Base-by-base conservation (phyloP, 306 rosid genomes). In the Prunus kanzakura region DNA sequence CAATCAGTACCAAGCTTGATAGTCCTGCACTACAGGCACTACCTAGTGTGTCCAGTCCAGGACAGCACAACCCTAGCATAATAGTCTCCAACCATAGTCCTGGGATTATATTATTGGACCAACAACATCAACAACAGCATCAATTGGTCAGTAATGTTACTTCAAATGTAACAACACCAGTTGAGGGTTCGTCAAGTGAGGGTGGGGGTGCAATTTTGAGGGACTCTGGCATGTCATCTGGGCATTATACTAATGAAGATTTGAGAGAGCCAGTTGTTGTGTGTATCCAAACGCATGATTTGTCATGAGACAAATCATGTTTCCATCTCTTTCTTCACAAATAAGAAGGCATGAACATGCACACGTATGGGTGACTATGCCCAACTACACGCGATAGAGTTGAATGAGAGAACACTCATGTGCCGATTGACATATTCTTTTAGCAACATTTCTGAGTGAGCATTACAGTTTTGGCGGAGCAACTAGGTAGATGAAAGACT, bases 201-300 rank as follows among this genome's bases (percentile, higher is more conserved):
- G 8, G 3, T 20, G 25, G 52, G 47, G 22, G 22, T 78, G 11
- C 81, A 11, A 64, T 16, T 61, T 74, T 64, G 18, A 49, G 58
- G 11, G 78, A 54, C 23, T 62, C 52, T 68, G 82, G 69, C 3
- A 56, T 70, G 54, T 65, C n/a, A 49, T 3, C 45, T 13, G 76
- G 54, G 12, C 20, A 6, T 46, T 41, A 10, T 60, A 49, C 73
- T 6, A 52, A 64, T 16, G 74, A 43, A 80, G 84, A 70, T 23
- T 43, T 18, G 19, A 11, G 77, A 58, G 77, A 73, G 23, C 78
- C 84, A 11, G 84, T 76, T 49, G 49, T 74, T 55, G 75, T 83
- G 52, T 47, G 50, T 72, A 72, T 76, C 76, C 69, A 27, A 76
- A 61, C 58, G 16, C 76, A 45, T 64, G 73, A 19, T 41, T 58